Evolutionary conservation across 2,329 filamentous ascomycete genomes (phyloP), one percentile per base, ranked within the genome.

Genomic region (Pochonia chlamydosporia): DNA sequence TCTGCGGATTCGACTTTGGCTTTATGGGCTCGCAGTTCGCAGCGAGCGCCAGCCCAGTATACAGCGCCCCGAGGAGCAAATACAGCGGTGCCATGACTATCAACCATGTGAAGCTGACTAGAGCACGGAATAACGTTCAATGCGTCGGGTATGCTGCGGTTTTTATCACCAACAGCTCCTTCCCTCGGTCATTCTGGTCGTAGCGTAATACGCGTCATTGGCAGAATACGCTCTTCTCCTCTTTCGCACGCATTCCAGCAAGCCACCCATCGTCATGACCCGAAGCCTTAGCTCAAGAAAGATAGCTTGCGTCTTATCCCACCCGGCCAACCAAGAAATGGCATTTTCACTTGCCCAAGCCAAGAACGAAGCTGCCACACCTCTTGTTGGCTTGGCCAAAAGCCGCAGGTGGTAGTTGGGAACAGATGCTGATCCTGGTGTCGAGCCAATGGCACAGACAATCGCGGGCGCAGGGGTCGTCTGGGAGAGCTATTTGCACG

Each of bases 1-100:
- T 44, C 47, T 47, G 46, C 5, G 54, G 50, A 30, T 46, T 49
- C 28, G 49, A 50, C 13, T 41, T 44, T 11, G 54, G 49, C 45
- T 48, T 18, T 9, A 46, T 10, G 36, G 21, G 31, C 4, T 44
- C 25, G 43, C 54, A 56, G 6, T 48, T 40, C 7, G 50, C 36
- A 24, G 49, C 46, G 13, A 46, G 31, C 14, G 46, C 44, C 18
- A 35, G 14, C 18, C 40, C 28, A 2, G 44, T 28, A 25, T 11
- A 31, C 6, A 49, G 25, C 10, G 26, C 49, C 18, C 40, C 31
- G 13, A 23, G 35, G 33, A 45, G 23, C 20, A 37, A 18, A 39
- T 25, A 20, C 20, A 44, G 14, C 13, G 13, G 26, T 20, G 33
- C 33, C 46, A 44, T 47, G 20, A 35, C n/a, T n/a, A n/a, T n/a